Evolutionary conservation across 192 early-diverging fungal genomes (phyloP), one percentile per base, ranked within the genome.

Genomic region (Pilaira anomala): DNA sequence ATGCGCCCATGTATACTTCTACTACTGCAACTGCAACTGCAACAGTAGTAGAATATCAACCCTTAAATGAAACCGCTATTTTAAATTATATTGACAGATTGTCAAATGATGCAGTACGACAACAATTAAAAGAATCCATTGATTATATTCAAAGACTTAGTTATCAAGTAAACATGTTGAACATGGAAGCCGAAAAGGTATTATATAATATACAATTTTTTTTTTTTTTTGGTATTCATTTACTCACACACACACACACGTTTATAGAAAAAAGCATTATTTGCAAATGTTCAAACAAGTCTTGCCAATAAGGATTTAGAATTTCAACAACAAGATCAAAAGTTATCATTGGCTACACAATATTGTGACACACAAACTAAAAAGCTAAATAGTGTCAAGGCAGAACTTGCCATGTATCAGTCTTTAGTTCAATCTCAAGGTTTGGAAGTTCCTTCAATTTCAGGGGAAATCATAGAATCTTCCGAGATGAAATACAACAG

Each of bases 241-340:
- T n/a, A n/a, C n/a, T n/a, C n/a, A n/a, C n/a, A n/a, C n/a, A n/a
- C n/a, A n/a, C n/a, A n/a, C n/a, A n/a, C n/a, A n/a, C n/a, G n/a
- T n/a, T n/a, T n/a, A n/a, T 30, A 50, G 48, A 48, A 28, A 16
- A 21, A 48, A 36, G 7, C 3, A 8, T 21, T 46, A 18, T 33
- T 29, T 54, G 36, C 19, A 12, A 62, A 44, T 22, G 42, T 69
- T 3, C 59, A 69, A 42, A 25, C 52, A 11, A 44, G 54, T 16
- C 3, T 69, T 24, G 48, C 42, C 26, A 36, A 28, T 30, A 69
- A 69, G 36, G 68, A 69, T 16, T 29, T 69, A 22, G 62, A 69
- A 26, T n/a, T 69, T 29, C 60, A 59, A 21, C 61, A 69, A 14
- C 62, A 50, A 21, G 41, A 39, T 3, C 53, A 59, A 30, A 52